Evolutionary conservation across 257 asterid species (phyloP), one percentile per base, ranked within the genome.

Genomic region (Galeopsis tetrahit): DNA sequence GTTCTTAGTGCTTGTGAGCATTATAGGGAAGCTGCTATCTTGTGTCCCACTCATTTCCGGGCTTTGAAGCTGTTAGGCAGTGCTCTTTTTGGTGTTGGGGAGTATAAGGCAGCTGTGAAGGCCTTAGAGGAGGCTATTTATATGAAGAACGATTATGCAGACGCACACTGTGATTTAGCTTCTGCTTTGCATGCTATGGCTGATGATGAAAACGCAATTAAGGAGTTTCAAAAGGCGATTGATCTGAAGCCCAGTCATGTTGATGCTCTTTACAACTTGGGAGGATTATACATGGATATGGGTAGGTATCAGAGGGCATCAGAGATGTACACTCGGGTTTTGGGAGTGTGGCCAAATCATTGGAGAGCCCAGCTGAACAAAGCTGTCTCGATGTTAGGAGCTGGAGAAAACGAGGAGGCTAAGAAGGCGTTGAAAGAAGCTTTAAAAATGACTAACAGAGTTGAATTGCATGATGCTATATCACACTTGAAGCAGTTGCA

Each of bases 221-320:
- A 95, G 87, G 99, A 92, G 89, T 95, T 95, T 70, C 99, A 95
- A 74, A 95, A 91, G 88, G 99, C 99, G 10, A 92, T 95, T 72
- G 99, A 95, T 82, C 83, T 95, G 63, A 95, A 90, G 73, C 99
- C 99, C 2, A 97, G 99, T 4, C 99, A 95, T 71, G 90, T 95
- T 4, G 99, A 95, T 76, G 97, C 99, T 42, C 57, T 95, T 69
- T 95, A 95, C 72, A 95, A 95, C 76, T 80, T 95, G 78, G 99
- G 99, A 17, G 98, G 97, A 55, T 82, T 95, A 17, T 92, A 95
- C 77, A 95, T 95, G 98, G 99, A 95, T 83, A 92, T 95, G 98
- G 98, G 98, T 33, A 85, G 99, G 75, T 95, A 88, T 61, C 99
- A 90, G 56, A 82, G 99, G 83, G 99, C 99, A 7, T 95, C 97